Base-by-base conservation (phyloP, 2,329 filamentous ascomycete genomes). In the Chaetomiaceae sp. region DNA sequence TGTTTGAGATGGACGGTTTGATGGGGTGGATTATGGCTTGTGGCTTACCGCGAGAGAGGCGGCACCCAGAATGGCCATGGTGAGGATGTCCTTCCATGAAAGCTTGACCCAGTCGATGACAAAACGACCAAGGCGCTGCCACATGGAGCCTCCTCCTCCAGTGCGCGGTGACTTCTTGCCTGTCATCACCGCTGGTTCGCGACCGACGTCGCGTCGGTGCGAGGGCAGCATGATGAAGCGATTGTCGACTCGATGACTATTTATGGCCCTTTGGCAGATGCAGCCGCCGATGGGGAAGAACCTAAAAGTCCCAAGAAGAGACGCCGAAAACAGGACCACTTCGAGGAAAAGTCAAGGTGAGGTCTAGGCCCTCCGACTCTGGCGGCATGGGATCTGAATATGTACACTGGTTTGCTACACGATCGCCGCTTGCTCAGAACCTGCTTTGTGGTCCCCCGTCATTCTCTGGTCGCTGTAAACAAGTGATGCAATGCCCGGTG, bases 11-110 rank as follows among this genome's bases (percentile, higher is more conserved):
- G 5, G 11, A 21, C 13, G 25, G 4, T 25, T 18, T 10, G 13
- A 5, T 8, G 13, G 8, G 36, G 1, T 4, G 36, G 13, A n/a
- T 37, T n/a, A n/a, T n/a, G n/a, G n/a, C n/a, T n/a, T n/a, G 18
- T 10, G 6, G 27, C 62, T 9, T 62, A 72, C 71, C 5, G 58
- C 64, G 30, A 70, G 49, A 9, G 65, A 59, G 2, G 67, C 48
- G 6, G 53, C 74, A n/a, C 79, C 82, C 62, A 86, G 71, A 8
- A 73, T 55, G 7, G 71, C 68, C 78, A 86, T 82, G 16, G 77
- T 79, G 6, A 85, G 55, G 25, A 86, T 68, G 59, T 87, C 84
- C 2, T 78, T 66, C 73, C 77, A 83, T 20, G 78, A 80, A 5
- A 76, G 68, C 53, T 76, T 77, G 56, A 84, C 57, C 82, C 82